These are phyloP conservation scores for Ilex asprella DNA, from an alignment of 257 asterid species.

Conservation along the genomic window DNA sequence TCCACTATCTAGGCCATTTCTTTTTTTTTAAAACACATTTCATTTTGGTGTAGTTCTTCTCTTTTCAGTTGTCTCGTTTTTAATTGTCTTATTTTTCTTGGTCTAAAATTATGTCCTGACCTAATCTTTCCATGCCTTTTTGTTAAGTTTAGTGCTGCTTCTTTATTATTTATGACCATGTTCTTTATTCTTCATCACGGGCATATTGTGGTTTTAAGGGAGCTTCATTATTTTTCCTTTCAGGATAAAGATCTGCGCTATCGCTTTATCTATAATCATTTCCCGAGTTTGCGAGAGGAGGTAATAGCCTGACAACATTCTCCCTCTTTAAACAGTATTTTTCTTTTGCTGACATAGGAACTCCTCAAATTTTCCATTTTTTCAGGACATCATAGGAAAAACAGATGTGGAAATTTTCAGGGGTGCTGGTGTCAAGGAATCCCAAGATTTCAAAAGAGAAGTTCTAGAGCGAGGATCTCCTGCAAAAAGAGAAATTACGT, in stretches of 20 bases:
- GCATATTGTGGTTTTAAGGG: constrained; percentile 1
- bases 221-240: constrained; percentile 4
- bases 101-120: too few relatives aligned
- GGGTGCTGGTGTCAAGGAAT: constrained; percentile 86
- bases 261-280: constrained; percentile 91
- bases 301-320: constrained; percentile 23
- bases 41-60: too few relatives aligned
- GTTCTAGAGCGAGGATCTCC: constrained; percentile 74
- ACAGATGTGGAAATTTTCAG: constrained; percentile 79
- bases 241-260: constrained; percentile 85
- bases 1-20: too few relatives aligned
- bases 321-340: background rate
- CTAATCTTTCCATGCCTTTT: too few relatives aligned
- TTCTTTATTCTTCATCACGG: background rate
- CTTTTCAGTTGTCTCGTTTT: too few relatives aligned
- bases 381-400: constrained; percentile 88
- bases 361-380: constrained; percentile 15
- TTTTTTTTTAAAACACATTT: too few relatives aligned
- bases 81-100: too few relatives aligned
- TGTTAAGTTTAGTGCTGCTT: too few relatives aligned
- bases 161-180: background rate
- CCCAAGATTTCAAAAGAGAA: constrained; percentile 84
- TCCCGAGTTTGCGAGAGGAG: constrained; percentile 83
- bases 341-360: background rate
- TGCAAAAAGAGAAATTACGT: constrained; percentile 85